These are phyloP conservation scores for Trypanosoma theileri DNA, from an alignment of 208 protist genomes.

Conservation along the genomic window DNA sequence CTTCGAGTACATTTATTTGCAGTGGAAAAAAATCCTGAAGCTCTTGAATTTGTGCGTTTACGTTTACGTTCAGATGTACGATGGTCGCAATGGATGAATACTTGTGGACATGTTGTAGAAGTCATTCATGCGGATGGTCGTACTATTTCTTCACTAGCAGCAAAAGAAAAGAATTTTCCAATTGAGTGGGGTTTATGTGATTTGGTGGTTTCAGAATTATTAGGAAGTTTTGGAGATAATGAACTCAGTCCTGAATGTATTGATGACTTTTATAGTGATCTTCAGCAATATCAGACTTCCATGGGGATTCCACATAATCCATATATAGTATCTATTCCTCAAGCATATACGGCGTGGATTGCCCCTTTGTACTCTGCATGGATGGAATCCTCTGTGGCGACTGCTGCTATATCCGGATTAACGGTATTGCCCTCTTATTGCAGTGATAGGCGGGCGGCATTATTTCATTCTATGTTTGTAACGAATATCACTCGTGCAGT, in stretches of 20 bases:
- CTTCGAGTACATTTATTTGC: slow-evolving; percentile 91
- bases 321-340: slow-evolving; percentile 63
- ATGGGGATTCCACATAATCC: slow-evolving; percentile 48
- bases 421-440: slow-evolving; percentile 47
- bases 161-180: slow-evolving; percentile 31
- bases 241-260: slow-evolving; percentile 99
- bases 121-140: slow-evolving; percentile 92
- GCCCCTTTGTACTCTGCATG: slow-evolving; percentile 71
- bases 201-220: slow-evolving; percentile 97
- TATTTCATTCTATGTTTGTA: slow-evolving; percentile 76
- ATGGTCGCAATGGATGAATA: slow-evolving; percentile 51
- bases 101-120: slow-evolving; percentile 87
- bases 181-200: slow-evolving; percentile 88
- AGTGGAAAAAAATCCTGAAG: slow-evolving; percentile 98
- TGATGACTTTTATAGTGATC: slow-evolving; percentile 86
- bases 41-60: slow-evolving; percentile 88
- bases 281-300: slow-evolving; percentile 48
- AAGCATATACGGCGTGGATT: slow-evolving; percentile 75
- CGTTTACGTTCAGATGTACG: slow-evolving; percentile 53
- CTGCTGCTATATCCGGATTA: slow-evolving; percentile 61
- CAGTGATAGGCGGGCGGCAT: slow-evolving; percentile 51
- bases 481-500: slow-evolving; percentile 60
- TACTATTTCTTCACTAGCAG: slow-evolving; percentile 37
- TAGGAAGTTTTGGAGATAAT: slow-evolving; percentile 99
- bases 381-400: slow-evolving; percentile 53